These are phyloP conservation scores for Geotrichum citri-aurantii DNA, from an alignment of 1,139 yeast genomes.

Conservation along the genomic window DNA sequence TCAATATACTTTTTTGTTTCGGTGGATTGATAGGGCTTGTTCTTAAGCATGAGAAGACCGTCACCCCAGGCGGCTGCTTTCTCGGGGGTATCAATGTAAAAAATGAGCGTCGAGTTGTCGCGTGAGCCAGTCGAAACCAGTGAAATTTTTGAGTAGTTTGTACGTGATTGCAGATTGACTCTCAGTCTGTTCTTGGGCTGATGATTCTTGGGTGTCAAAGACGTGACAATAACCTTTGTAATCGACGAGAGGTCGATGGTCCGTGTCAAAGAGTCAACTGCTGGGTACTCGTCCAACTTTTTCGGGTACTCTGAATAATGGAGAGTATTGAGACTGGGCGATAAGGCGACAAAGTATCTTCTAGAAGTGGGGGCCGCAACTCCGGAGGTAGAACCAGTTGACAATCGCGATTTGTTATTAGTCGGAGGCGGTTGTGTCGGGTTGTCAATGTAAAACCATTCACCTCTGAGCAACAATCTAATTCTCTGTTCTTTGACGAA, in stretches of 20 bases:
- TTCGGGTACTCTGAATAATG: conserved; percentile 56
- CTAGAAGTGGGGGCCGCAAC: conserved; percentile 32
- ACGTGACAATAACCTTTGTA: conserved; percentile 26
- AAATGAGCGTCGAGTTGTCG: conserved; percentile 40
- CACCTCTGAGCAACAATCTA: conserved; percentile 64
- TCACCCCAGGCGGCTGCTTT: conserved; percentile 73
- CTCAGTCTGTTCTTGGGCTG: conserved; percentile 25
- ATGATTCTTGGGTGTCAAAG: conserved; percentile 21
- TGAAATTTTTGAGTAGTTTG: conserved; percentile 29
- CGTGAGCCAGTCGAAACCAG: conserved; percentile 26
- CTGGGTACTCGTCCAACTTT: conserved; percentile 47
- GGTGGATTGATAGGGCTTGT: conserved; percentile 42
- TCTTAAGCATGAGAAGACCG: conserved; percentile 60
- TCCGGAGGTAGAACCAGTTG: conserved; percentile 5
- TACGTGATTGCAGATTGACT: conserved; percentile 27
- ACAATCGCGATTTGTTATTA: background rate
- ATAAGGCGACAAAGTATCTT: conserved; percentile 55
- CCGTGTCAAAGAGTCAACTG: conserved; percentile 43
- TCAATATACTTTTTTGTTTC: conserved; percentile 58
- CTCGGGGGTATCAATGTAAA: conserved; percentile 68
- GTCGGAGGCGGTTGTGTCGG: conserved; percentile 37
- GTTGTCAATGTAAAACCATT: conserved; percentile 72
- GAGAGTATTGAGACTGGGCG: conserved; percentile 64
- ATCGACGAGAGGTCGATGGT: conserved; percentile 27
- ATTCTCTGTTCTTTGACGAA: conserved; percentile 79